These are phyloP conservation scores for Hypsizygus ulmarius DNA, from an alignment of 1,284 basidiomycete species.

Conservation along the genomic window DNA sequence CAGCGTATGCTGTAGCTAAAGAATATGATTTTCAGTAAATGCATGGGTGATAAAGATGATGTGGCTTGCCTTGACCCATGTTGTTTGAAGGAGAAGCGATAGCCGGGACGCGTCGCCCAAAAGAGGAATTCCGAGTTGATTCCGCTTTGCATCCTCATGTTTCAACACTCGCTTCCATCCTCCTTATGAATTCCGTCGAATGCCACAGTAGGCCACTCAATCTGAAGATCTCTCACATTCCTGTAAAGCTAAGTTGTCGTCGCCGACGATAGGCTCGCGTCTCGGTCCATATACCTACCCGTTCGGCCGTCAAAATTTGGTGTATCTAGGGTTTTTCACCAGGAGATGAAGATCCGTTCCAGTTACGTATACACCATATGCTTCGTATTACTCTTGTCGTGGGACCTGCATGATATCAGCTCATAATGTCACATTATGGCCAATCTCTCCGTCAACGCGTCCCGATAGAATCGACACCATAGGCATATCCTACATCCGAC, in stretches of 20 bases:
- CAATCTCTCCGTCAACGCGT: conserved; percentile 1
- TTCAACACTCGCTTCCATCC: not conserved
- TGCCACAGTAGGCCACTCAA: too few species aligned
- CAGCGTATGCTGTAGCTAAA: conserved; percentile 19
- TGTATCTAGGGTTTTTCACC: conserved; percentile 4
- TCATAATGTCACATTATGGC: not conserved
- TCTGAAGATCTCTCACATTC: not conserved
- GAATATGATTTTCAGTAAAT: not conserved
- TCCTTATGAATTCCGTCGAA: not conserved
- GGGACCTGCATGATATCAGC: not conserved
- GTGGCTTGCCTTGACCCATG: conserved; percentile 10
- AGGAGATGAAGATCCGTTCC: conserved; percentile 8
- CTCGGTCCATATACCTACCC: conserved; percentile 5
- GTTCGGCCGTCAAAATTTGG: not conserved
- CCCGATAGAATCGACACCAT: too few species aligned
- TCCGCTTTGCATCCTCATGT: conserved; percentile 5
- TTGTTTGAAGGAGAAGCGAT: conserved; percentile 1
- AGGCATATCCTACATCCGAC: not conserved
- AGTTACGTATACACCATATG: conserved; percentile 6
- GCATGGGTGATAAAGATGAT: not conserved
- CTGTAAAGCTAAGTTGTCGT: not conserved
- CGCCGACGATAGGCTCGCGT: not conserved
- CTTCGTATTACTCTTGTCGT: conserved; percentile 1
- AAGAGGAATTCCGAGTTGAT: conserved; percentile 9
- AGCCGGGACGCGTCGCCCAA: not conserved